A percentile compares a stretch with the other conserved stretches of the same genome.
phyloP scores from a whole-genome alignment of 768 basidiomycete genomes.

The Xerocomellus chrysenteron region DNA sequence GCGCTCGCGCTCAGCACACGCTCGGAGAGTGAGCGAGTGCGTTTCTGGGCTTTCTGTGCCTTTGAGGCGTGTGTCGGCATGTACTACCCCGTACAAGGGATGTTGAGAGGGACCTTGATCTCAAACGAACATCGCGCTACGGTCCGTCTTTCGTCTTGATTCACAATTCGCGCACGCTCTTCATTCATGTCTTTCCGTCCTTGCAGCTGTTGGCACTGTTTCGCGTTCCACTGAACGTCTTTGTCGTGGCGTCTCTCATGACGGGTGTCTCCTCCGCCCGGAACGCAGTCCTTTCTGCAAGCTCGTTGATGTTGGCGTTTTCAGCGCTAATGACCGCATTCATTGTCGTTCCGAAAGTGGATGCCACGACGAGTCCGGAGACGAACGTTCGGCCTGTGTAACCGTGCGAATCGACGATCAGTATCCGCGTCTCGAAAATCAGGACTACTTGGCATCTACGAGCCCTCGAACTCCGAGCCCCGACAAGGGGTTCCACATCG shows the following conservation, averaged over 20 bases:
- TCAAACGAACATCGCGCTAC: slow-evolving; percentile 74
- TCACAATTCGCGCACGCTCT: neutral
- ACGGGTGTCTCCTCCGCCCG: slow-evolving; percentile 69
- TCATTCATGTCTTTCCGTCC: neutral
- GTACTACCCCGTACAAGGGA: slow-evolving; percentile 80
- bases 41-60: slow-evolving; percentile 73
- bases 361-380: slow-evolving; percentile 21
- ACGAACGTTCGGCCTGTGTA: slow-evolving; percentile 19
- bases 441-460: too few species aligned
- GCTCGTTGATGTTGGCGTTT: slow-evolving; percentile 55
- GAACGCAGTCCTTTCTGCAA: slow-evolving; percentile 55
- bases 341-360: slow-evolving; percentile 41
- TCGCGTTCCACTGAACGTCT: slow-evolving; percentile 72
- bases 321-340: slow-evolving; percentile 59
- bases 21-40: slow-evolving; percentile 43
- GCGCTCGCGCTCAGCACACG: slow-evolving; percentile 52
- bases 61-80: slow-evolving; percentile 78
- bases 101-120: slow-evolving; percentile 64
- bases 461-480: neutral
- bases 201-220: slow-evolving; percentile 64
- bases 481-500: neutral
- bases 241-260: slow-evolving; percentile 67
- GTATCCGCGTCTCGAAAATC: neutral
- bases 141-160: slow-evolving; percentile 36
- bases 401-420: neutral